Evolutionary conservation across 148 eudicot genomes (phyloP).

Genomic region (Amaranthus palmeri): DNA sequence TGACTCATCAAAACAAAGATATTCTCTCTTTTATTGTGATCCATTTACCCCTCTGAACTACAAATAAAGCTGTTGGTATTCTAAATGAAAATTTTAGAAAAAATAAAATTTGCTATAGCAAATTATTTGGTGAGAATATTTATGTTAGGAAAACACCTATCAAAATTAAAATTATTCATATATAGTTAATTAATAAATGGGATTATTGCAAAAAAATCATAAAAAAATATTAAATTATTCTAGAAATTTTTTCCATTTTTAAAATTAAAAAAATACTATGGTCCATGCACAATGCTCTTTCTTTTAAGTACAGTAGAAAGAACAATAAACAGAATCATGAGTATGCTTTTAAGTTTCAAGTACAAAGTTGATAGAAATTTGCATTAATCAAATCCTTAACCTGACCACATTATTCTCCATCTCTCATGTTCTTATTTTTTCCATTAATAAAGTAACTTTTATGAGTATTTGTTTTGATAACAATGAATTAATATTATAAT

Average conservation of each 20-base stretch:
- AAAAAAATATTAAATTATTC: too few relatives aligned
- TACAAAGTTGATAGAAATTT: slow-evolving; percentile 1
- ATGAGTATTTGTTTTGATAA: not conserved
- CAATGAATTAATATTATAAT: not conserved
- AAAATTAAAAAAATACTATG: too few relatives aligned
- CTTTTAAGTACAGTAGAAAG: not conserved
- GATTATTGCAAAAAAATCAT: not conserved
- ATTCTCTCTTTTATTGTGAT: slow-evolving; percentile 9
- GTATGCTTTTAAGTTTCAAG: slow-evolving; percentile 11
- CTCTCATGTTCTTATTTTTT: not conserved
- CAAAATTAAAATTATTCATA: too few relatives aligned
- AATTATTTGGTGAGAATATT: too few relatives aligned
- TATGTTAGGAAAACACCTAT: too few relatives aligned
- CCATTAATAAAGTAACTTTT: not conserved
- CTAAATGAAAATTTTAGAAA: not conserved
- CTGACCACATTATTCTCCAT: slow-evolving; percentile 5
- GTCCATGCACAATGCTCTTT: too few relatives aligned
- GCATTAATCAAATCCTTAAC: slow-evolving; percentile 2
- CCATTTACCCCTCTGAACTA: not conserved
- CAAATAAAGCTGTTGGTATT: not conserved
- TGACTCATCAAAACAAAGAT: slow-evolving; percentile 5
- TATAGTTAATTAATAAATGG: too few relatives aligned
- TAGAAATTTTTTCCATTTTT: too few relatives aligned
- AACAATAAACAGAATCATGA: slow-evolving; percentile 6
- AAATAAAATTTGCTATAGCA: not conserved